phyloP scores from a whole-genome alignment of 2,329 filamentous ascomycete species.

The Pseudogymnoascus sp. region DNA sequence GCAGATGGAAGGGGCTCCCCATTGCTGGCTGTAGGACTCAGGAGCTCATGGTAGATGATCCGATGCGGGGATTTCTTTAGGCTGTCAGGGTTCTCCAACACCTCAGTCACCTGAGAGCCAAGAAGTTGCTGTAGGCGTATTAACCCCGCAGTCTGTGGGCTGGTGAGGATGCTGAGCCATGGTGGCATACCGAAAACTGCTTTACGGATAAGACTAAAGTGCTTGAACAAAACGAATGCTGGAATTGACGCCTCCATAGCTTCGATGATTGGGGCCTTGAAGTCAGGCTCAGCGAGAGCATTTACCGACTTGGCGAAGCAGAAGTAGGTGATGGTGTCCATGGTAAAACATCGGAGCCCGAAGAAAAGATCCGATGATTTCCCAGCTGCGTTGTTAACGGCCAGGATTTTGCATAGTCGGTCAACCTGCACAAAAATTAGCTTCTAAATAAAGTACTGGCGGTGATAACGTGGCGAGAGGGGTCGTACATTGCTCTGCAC shows the following conservation, averaged over 20 bases:
- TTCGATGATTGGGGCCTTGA: slow-evolving; percentile 35
- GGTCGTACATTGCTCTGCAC: slow-evolving; percentile 29
- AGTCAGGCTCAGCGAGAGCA: slow-evolving; percentile 33
- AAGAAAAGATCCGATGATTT: slow-evolving; percentile 28
- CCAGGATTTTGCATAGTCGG: slow-evolving; percentile 28
- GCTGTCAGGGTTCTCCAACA: slow-evolving; percentile 16
- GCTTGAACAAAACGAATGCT: slow-evolving; percentile 33
- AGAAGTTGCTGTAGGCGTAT: slow-evolving; percentile 19
- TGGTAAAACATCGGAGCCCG: slow-evolving; percentile 30
- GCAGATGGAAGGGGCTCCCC: slow-evolving; percentile 20
- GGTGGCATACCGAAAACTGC: slow-evolving; percentile 23
- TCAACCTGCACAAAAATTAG: slow-evolving; percentile 21
- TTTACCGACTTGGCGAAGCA: slow-evolving; percentile 36
- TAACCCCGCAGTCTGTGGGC: slow-evolving; percentile 19
- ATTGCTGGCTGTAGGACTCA: slow-evolving; percentile 27
- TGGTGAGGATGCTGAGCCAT: slow-evolving; percentile 19
- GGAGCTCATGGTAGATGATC: slow-evolving; percentile 31
- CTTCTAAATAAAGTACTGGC: not conserved
- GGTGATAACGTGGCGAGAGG: not conserved
- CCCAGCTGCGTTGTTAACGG: slow-evolving; percentile 19
- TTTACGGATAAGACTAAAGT: slow-evolving; percentile 27
- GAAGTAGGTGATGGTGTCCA: slow-evolving; percentile 35
- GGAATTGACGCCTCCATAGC: slow-evolving; percentile 34
- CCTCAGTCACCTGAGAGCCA: slow-evolving; percentile 17
- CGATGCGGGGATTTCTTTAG: slow-evolving; percentile 26